These are phyloP conservation scores for Cladophialophora yegresii DNA, from an alignment of 2,329 filamentous ascomycete species.

Conservation along the genomic window DNA sequence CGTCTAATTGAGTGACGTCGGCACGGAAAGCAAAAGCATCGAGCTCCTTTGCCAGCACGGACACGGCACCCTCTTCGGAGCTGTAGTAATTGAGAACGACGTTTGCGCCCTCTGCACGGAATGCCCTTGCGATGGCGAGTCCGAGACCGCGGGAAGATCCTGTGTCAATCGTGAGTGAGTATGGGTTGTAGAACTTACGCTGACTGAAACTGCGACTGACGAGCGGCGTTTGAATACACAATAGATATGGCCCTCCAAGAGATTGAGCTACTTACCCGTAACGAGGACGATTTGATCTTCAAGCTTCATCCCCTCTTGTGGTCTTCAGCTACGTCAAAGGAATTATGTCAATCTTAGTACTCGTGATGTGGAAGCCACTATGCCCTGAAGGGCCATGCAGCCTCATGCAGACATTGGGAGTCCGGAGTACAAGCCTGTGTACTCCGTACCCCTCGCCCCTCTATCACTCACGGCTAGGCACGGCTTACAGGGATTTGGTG, in stretches of 20 bases:
- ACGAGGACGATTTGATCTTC: constrained; percentile 29
- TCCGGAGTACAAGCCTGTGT: too few relatives aligned
- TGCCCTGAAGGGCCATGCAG: not conserved
- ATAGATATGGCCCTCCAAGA: not conserved
- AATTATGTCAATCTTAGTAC: not conserved
- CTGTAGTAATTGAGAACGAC: constrained; percentile 31
- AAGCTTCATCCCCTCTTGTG: constrained; percentile 16
- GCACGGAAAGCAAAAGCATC: constrained; percentile 24
- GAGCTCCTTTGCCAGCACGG: constrained; percentile 18
- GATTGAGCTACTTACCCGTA: constrained; percentile 21
- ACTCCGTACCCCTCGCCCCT: too few relatives aligned
- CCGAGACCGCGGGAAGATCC: constrained; percentile 31
- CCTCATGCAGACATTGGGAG: not conserved
- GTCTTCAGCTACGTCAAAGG: not conserved
- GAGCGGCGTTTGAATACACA: not conserved
- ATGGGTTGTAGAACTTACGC: not conserved
- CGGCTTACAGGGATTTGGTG: too few relatives aligned
- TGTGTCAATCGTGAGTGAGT: not conserved
- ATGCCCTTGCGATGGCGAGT: constrained; percentile 27
- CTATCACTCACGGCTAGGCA: too few relatives aligned
- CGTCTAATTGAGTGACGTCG: constrained; percentile 26
- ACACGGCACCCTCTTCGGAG: constrained; percentile 10
- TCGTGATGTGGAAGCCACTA: not conserved
- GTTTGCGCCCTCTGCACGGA: constrained; percentile 22
- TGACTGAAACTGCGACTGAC: too few relatives aligned